A percentile compares a stretch with the other conserved stretches of the same genome.
phyloP scores from a whole-genome alignment of 75 land plant species.

The Selaginella moellendorffii region DNA sequence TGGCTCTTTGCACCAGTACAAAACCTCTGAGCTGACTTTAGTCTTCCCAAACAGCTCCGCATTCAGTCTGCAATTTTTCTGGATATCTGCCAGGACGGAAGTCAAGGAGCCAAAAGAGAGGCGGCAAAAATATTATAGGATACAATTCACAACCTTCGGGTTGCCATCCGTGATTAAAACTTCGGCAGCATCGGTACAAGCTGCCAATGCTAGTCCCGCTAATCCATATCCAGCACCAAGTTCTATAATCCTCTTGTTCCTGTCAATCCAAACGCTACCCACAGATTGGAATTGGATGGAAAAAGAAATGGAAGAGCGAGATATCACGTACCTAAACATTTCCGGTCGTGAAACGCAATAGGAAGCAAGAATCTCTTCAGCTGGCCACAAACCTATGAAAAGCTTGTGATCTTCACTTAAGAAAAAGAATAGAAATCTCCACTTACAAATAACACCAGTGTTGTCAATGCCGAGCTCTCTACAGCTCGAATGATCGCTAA shows the following conservation, averaged over 20 bases:
- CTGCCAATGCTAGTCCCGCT: slow-evolving; percentile 70
- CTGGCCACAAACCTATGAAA: slow-evolving; percentile 71
- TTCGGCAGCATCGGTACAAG: slow-evolving; percentile 49
- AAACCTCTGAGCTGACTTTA: slow-evolving; percentile 9
- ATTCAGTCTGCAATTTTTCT: slow-evolving; percentile 10
- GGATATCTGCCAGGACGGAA: slow-evolving; percentile 10
- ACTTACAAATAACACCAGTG: slow-evolving; percentile 67
- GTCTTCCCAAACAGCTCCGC: slow-evolving; percentile 11
- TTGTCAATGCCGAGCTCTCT: slow-evolving; percentile 39
- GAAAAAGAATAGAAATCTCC: not conserved
- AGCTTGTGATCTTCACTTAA: not conserved
- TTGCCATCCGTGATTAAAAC: slow-evolving; percentile 85
- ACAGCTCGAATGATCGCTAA: slow-evolving; percentile 45
- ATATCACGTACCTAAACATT: slow-evolving; percentile 54
- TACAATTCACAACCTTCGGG: slow-evolving; percentile 87
- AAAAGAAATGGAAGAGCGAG: no score
- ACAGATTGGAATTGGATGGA: not conserved
- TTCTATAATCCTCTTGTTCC: slow-evolving; percentile 68
- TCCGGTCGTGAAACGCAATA: slow-evolving; percentile 43
- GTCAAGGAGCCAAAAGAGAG: not conserved
- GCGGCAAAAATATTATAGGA: slow-evolving; percentile 24
- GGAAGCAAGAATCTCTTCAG: slow-evolving; percentile 74
- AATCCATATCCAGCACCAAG: slow-evolving; percentile 92
- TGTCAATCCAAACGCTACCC: slow-evolving; percentile 11
- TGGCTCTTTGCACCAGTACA: slow-evolving; percentile 18